Evolutionary conservation across 495 filamentous ascomycete genomes (phyloP), one percentile per base, ranked within the genome.

Genomic region (Astrothelium subdiscretum): DNA sequence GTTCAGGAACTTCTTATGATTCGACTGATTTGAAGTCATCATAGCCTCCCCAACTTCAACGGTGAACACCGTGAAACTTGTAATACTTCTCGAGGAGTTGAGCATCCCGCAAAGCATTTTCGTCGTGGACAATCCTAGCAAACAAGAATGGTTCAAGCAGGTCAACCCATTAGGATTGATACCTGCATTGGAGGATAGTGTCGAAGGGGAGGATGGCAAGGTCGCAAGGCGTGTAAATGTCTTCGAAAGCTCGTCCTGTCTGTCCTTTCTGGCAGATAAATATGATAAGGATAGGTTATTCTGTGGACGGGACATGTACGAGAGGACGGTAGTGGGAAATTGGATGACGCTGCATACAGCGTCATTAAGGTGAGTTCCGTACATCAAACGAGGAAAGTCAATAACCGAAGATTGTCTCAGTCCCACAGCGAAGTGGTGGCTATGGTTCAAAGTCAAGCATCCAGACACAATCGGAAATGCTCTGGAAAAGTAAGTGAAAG

Each of bases 21-120:
- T 18, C 20, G 43, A 48, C n/a, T n/a, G n/a, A n/a, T n/a, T n/a
- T n/a, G 11, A 22, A 3, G 3, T 20, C n/a, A 10, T 22, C n/a
- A 3, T 11, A 66, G 64, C 64, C 1, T 51, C 32, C 3, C 52
- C 61, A 3, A 66, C 64, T 12, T 59, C 52, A 2, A 44, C 44
- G 2, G 57, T 31, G 10, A 66, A 66, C 32, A 58, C 29, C 6
- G 29, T 66, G 18, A 66, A 66, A 48, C 38, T 48, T 1, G 42
- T 66, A 8, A 66, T 66, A 8, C 60, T 66, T 13, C 38, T 66
- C 40, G 64, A 66, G 59, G 52, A 31, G 32, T 59, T 66, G 18
- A 6, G 32, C 3, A 54, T 66, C n/a, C 54, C 32, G 20, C 57
- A 66, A 27, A n/a, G 32, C 8, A 32, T 62, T 22, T n/a, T 62